Evolutionary conservation across 2,329 filamentous ascomycete species (phyloP), one percentile per base, ranked within the genome.

Genomic region (Botrytis tulipae): DNA sequence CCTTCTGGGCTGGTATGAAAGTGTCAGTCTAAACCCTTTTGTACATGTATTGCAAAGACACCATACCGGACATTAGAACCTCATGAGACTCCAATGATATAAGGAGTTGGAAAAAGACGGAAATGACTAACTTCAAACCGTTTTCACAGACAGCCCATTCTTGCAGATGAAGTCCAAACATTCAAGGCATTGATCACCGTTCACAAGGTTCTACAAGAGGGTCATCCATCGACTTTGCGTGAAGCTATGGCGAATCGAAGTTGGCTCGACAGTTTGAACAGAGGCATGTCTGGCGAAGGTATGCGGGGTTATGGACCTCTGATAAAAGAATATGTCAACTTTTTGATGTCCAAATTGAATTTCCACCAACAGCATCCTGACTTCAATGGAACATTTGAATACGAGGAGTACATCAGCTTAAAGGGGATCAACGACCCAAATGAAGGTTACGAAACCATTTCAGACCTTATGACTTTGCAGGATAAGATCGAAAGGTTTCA

Each of bases 401-500:
- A 99, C 81, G 95, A 98, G 85, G 96, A 99, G 82, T 99, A 99
- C 82, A 95, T 98, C 82, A 97, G 94, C 81, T 86, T 99, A 82
- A 98, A 97, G 85, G 94, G 94, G 42, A 98, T 97, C 85, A 98
- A 98, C 82, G 96, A 99, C 83, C 96, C 96, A 6, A 98, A 99
- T 81, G 96, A 99, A 85, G 96, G 96, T 81, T 95, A 91, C 82
- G 96, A 99, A 86, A 98, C 95, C 37, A 98, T 99, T 79, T 93
- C 92, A 77, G 96, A 99, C 83, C 88, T 99, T 72, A 98, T 98
- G 95, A 92, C 91, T 14, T 87, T 99, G 74, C 96, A 99, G 82
- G 96, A 99, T 83, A 95, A 97, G 86, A 99, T 99, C 78, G 96
- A 99, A 83, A 92, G 94, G 77, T 98, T 99, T 84, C 96, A 99